Base-by-base conservation (phyloP, 1,139 yeast species). In the Suhomyces panamericanus region DNA sequence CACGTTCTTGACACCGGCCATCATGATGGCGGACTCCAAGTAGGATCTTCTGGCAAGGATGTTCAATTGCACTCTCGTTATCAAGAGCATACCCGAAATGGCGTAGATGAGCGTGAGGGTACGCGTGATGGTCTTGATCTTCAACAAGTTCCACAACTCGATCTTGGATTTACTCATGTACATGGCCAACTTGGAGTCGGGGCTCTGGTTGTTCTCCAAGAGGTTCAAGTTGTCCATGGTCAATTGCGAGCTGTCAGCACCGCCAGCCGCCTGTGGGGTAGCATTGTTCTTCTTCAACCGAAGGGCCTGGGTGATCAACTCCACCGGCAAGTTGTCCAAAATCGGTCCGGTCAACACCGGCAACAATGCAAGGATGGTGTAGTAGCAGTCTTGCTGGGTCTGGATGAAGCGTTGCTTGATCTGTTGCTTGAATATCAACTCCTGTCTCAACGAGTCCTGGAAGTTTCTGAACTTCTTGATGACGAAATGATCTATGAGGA, bases 351-450 rank as follows among this genome's bases (percentile, higher is more conserved):
- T 76, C 46, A 91, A 71, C 13, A 88, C 88, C 0, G 96, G 96
- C 44, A 89, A 70, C 53, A 93, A 75, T 9, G 96, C 93, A 61
- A 87, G 74, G 47, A 91, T 81, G 0, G 98, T 91, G 66, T 83
- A 83, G 45, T 87, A 77, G 41, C 96, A 88, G 66, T 93, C 98
- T 56, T 85, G 85, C 60, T 91, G 98, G 16, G 96, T 93, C 68
- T 90, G 97, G 43, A 86, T 82, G 59, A 90, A 93, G 49, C 96
- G 49, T 42, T 62, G 60, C 40, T 58, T 57, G 37, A 85, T 85
- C 56, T 87, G 95, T 58, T 88, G 96, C 56, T 85, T 81, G 42
- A 90, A 85, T 48, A 85, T 80, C 46, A 85, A 78, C 65, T 89
- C 95, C 55, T 87, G 87, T 47, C 80, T 76, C 47, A 89, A 67